Conservation (phyloP, 1,139 yeast species). For the Geotrichum candidum region DNA sequence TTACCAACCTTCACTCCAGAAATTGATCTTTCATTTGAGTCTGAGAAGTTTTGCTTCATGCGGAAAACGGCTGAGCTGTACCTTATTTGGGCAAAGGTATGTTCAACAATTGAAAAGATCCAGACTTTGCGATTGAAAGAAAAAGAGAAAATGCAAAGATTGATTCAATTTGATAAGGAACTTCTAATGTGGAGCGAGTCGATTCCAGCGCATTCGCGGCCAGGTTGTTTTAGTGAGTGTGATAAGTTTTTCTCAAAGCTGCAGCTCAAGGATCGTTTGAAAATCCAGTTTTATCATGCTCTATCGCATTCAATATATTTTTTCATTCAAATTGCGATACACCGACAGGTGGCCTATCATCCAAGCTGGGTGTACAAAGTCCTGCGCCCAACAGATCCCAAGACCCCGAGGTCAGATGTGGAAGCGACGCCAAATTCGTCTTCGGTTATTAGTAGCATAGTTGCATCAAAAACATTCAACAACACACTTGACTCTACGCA, state of each 20-base stretch:
- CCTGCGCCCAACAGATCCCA: slow-evolving; percentile 1
- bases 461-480: background rate
- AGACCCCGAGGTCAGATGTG: background rate
- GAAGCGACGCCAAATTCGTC: background rate
- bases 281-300: background rate
- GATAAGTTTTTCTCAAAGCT: background rate
- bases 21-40: slow-evolving; percentile 6
- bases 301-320: background rate
- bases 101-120: slow-evolving; percentile 31
- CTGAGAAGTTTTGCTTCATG: slow-evolving; percentile 9
- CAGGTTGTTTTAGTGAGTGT: background rate
- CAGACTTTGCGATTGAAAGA: slow-evolving; percentile 25
- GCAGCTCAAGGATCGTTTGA: background rate
- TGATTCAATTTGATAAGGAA: slow-evolving; percentile 30
- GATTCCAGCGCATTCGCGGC: background rate
- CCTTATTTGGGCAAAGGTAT: slow-evolving; percentile 26
- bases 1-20: slow-evolving; percentile 21
- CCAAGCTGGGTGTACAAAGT: slow-evolving; percentile 27
- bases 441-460: background rate
- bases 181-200: slow-evolving; percentile 29
- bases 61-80: slow-evolving; percentile 20
- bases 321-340: slow-evolving; percentile 19
- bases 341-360: slow-evolving; percentile 30
- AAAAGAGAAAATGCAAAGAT: slow-evolving; percentile 27
- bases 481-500: background rate